Percentiles rank a stretch among this genome's conserved stretches.
These are phyloP conservation scores for Cystobasidium slooffiae DNA, from an alignment of 1,284 basidiomycete genomes.

Conservation along the genomic window DNA sequence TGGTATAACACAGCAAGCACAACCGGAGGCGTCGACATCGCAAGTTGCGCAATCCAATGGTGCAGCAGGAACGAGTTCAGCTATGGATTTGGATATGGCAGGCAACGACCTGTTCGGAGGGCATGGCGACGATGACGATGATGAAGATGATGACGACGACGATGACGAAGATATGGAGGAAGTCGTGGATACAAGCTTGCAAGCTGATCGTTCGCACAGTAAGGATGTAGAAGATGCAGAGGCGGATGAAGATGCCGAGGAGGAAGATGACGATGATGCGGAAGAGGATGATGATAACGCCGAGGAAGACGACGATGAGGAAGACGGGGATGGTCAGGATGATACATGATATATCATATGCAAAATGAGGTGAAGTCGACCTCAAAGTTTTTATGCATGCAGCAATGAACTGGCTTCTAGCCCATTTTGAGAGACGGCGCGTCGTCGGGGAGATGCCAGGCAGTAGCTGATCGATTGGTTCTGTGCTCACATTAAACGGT, in stretches of 20 bases:
- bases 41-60: not conserved
- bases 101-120: slow-evolving; percentile 45
- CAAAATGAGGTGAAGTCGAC: not conserved
- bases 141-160: slow-evolving; percentile 49
- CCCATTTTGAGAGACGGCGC: too few species aligned
- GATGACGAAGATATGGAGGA: slow-evolving; percentile 52
- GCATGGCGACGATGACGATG: slow-evolving; percentile 45
- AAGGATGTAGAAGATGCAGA: slow-evolving; percentile 47
- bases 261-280: slow-evolving; percentile 66
- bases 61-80: not conserved
- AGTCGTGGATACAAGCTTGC: slow-evolving; percentile 37
- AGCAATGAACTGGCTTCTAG: not conserved
- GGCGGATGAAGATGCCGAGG: slow-evolving; percentile 61
- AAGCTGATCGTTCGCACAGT: not conserved
- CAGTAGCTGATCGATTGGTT: too few species aligned
- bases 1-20: not conserved
- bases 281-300: slow-evolving; percentile 63
- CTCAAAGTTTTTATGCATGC: too few species aligned
- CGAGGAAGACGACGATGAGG: slow-evolving; percentile 67
- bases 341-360: slow-evolving; percentile 1
- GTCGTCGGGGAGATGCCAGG: too few species aligned
- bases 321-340: slow-evolving; percentile 27
- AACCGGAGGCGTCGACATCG: not conserved
- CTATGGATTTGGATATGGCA: slow-evolving; percentile 30
- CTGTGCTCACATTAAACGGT: too few species aligned